Evolutionary conservation across 1,139 yeast species (phyloP), one percentile per base, ranked within the genome.

Genomic region (Petasospora fabianii): DNA sequence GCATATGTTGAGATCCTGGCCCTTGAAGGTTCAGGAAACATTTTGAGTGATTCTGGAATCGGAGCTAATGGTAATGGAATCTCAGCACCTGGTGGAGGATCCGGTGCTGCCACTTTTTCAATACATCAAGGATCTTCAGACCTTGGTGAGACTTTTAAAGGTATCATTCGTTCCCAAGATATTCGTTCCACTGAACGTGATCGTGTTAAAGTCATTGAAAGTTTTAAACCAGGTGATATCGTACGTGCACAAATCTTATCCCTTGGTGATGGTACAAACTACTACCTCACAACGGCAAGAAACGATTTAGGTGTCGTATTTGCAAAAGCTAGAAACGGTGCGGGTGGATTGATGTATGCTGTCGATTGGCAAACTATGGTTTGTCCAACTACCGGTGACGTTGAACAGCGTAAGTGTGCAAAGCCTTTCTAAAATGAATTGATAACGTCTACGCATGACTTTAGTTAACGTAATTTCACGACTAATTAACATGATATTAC

Each of bases 341-440:
- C 82, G 9, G 97, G 96, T 2, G 80, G 76, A 35, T 66, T 82
- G 45, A 80, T 94, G 92, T 84, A 80, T 53, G 95, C 98, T 3
- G 63, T 88, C 27, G 97, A 92, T 63, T 94, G 98, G 97, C 90
- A 88, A 62, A 84, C 88, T 10, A 92, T 94, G 97, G 73, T 84
- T 34, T 80, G 86, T 48, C 79, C 81, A 5, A 68, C 65, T 30
- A 78, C 88, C 4, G 97, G 97, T 1, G 74, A 72, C 16, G 63
- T 78, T 19, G 97, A 90, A 56, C 69, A 70, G 53, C 73, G 98
- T 44, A 94, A 94, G 61, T 87, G 96, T 64, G 98, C 98, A 6
- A 90, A 87, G 60, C 96, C 97, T 9, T 82, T 83, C 52, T 68
- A 22, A 36, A n/a, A 20, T 20, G n/a, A n/a, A n/a, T n/a, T n/a